Conservation (phyloP, 2,329 filamentous ascomycete species). For the Cladorrhinum sp. region DNA sequence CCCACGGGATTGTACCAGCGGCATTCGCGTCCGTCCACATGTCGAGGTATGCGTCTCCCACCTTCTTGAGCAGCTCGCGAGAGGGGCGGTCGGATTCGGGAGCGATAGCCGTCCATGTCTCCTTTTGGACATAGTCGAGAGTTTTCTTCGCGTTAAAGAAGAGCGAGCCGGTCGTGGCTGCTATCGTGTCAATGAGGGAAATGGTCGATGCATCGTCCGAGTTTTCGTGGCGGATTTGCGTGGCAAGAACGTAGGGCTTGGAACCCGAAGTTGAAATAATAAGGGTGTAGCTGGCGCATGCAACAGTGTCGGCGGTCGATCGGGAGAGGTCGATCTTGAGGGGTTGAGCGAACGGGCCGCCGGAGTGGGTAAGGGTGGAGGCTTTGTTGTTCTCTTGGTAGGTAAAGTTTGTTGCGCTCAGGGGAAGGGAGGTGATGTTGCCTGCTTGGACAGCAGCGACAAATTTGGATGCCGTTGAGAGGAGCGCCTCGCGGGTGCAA, state of each 20-base stretch:
- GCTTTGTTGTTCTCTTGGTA: slow-evolving; percentile 31
- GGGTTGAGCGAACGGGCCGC: slow-evolving; percentile 17
- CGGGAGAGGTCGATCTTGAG: slow-evolving; percentile 26
- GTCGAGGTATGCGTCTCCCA: slow-evolving; percentile 37
- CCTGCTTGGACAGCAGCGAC: neutral
- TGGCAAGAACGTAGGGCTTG: slow-evolving; percentile 35
- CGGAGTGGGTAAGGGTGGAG: slow-evolving; percentile 17
- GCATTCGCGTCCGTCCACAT: slow-evolving; percentile 39
- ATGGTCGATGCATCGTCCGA: slow-evolving; percentile 28
- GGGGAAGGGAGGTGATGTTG: neutral
- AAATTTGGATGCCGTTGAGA: neutral
- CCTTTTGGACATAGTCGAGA: slow-evolving; percentile 31
- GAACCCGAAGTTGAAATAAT: slow-evolving; percentile 32
- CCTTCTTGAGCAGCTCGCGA: slow-evolving; percentile 33
- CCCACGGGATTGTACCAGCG: slow-evolving; percentile 36
- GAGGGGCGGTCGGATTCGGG: slow-evolving; percentile 26
- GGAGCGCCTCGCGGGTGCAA: neutral
- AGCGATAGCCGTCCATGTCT: slow-evolving; percentile 33
- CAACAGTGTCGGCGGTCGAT: slow-evolving; percentile 32
- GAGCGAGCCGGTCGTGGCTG: slow-evolving; percentile 36
- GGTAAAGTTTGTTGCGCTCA: slow-evolving; percentile 21
- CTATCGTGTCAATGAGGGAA: slow-evolving; percentile 35
- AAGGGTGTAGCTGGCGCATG: slow-evolving; percentile 38
- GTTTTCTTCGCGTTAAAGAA: slow-evolving; percentile 38
- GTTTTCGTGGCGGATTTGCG: slow-evolving; percentile 34